Conservation (phyloP, 371 early-diverging fungal species). For the Blakeslea trispora region DNA sequence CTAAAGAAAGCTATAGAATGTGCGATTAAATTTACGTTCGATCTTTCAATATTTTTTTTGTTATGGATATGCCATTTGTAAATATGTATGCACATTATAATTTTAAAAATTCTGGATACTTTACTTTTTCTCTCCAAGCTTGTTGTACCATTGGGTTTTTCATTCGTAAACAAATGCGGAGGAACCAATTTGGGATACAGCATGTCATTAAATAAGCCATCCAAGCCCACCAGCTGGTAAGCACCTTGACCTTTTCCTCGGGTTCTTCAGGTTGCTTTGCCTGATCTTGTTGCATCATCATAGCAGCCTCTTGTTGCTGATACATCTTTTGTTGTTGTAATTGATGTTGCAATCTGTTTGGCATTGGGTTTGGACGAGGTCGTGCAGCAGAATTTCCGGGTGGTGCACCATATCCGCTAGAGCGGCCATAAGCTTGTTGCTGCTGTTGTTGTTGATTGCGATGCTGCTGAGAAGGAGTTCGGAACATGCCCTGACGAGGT, state of each 20-base stretch:
- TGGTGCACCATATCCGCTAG: not conserved
- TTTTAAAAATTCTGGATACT: too few species aligned
- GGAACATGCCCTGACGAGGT: constrained; percentile 46
- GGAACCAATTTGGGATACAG: constrained; percentile 55
- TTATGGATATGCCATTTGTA: too few species aligned
- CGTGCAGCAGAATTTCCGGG: not conserved
- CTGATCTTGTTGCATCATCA: constrained; percentile 33
- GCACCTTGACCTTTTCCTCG: constrained; percentile 49
- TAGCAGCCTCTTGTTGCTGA: constrained; percentile 32
- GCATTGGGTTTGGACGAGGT: constrained; percentile 37
- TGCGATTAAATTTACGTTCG: constrained; percentile 13
- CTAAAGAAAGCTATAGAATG: constrained; percentile 64
- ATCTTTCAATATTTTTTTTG: constrained; percentile 4
- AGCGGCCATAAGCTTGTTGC: constrained; percentile 8
- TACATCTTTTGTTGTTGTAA: constrained; percentile 48
- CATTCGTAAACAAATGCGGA: constrained; percentile 50
- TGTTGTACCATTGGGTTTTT: constrained; percentile 53
- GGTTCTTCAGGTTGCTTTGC: constrained; percentile 5
- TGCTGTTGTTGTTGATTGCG: constrained; percentile 19
- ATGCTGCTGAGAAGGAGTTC: constrained; percentile 43
- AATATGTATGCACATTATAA: too few species aligned
- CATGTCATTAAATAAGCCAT: constrained; percentile 57
- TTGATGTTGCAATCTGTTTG: constrained; percentile 47
- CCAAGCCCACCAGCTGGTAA: constrained; percentile 56
- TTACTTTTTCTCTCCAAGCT: constrained; percentile 75